phyloP scores from a whole-genome alignment of 2,329 filamentous ascomycete genomes.

The Nemania sp. region DNA sequence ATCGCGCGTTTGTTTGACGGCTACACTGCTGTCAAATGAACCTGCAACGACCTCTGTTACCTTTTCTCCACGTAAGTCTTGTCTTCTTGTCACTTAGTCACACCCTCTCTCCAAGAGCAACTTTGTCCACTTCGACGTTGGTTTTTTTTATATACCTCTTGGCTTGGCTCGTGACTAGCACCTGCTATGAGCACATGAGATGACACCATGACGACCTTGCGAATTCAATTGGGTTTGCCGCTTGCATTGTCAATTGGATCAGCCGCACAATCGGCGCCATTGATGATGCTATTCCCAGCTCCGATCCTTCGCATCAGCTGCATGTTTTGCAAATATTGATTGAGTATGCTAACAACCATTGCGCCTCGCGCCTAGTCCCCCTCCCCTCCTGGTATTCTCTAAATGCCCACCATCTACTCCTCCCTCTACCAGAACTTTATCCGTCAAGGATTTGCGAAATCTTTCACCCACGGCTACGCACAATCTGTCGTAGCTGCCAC shows the following conservation, averaged over 20 bases:
- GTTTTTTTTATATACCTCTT: background rate
- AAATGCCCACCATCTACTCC: slow-evolving; percentile 87
- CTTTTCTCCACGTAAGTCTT: slow-evolving; percentile 71
- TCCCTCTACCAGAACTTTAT: slow-evolving; percentile 83
- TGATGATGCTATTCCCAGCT: background rate
- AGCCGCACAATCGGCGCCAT: background rate
- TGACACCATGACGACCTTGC: too few relatives aligned
- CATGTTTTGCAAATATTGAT: background rate
- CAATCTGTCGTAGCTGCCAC: slow-evolving; percentile 97
- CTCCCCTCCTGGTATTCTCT: slow-evolving; percentile 76
- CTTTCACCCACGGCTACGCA: slow-evolving; percentile 96
- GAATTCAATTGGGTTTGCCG: background rate
- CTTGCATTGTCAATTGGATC: too few relatives aligned
- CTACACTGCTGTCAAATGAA: slow-evolving; percentile 94
- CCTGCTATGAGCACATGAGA: background rate
- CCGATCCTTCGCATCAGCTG: background rate
- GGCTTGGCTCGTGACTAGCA: background rate
- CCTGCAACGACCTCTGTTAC: slow-evolving; percentile 79
- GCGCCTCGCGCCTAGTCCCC: slow-evolving; percentile 58
- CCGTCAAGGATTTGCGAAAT: slow-evolving; percentile 97
- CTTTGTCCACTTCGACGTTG: background rate
- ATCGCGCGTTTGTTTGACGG: slow-evolving; percentile 93
- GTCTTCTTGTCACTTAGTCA: slow-evolving; percentile 4
- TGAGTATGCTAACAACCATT: slow-evolving; percentile 24
- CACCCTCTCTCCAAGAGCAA: background rate